Evolutionary conservation across 176 grass and related monocot species (phyloP), one percentile per base, ranked within the genome.

Genomic region (maize (Zea mays)): DNA sequence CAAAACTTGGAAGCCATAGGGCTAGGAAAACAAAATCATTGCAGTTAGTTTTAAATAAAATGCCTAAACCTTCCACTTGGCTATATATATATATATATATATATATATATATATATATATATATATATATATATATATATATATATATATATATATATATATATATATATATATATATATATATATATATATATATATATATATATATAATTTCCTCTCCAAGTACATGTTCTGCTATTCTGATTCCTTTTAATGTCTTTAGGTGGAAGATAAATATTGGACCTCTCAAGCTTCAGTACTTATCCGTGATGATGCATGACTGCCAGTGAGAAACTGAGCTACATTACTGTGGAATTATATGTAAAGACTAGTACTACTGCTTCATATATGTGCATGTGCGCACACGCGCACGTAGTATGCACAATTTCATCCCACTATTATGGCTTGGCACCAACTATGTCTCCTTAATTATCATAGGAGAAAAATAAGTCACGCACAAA

Each of bases 241-340:
- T 58, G 55, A 58, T 58, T 8, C 80, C 39, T 68, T 45, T 45
- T 21, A 27, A 45, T 45, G 9, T 45, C 41, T 77, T 82, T 67
- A 87, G 88, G 76, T 78, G 87, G 62, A 65, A 89, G 80, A 82
- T 87, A 74, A 21, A 58, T 10, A 84, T 76, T 67, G 54, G 62
- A 20, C 42, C 56, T 7, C 19, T 42, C 51, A 62, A 73, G 39
- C 49, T 67, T 13, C 21, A 55, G 50, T 39, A 27, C 27, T 68
- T 45, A 36, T 70, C 44, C 68, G 34, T 43, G 13, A 68, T 82
- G 50, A 58, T 58, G 55, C 3, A 6, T 39, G 3, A 12, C 42
- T 66, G 44, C 67, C 67, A 63, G 62, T 49, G 46, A 69, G 35
- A 43, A 50, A 33, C 17, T 16, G 54, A 56, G 60, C 60, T 74